Evolutionary conservation across 345 rosid species (phyloP).

Genomic region (Luvunga scandens): DNA sequence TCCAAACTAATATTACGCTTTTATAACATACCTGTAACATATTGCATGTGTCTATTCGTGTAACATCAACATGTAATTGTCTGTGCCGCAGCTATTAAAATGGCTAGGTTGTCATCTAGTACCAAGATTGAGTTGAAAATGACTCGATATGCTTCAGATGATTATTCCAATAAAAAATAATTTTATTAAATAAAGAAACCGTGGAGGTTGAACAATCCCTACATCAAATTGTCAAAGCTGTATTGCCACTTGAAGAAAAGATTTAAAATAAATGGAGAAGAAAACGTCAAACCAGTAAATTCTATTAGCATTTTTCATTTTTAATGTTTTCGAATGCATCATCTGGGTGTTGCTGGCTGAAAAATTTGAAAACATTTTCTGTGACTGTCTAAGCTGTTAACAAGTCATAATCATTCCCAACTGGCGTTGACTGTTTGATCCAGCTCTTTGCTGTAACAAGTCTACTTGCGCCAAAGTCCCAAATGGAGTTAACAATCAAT

Average conservation of each 20-base stretch:
- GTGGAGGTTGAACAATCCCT: slow-evolving; percentile 1
- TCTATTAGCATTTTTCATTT: neutral
- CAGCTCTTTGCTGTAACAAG: neutral
- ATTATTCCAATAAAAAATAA: neutral
- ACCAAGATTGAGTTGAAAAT: neutral
- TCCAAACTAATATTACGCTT: no score
- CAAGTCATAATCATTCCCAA: slow-evolving; percentile 16
- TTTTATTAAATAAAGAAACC: neutral
- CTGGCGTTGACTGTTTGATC: slow-evolving; percentile 10
- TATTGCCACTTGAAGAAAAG: neutral
- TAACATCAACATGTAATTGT: no score
- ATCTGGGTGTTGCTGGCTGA: neutral
- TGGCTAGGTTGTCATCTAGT: neutral
- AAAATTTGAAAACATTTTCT: neutral
- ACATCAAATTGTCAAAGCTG: neutral
- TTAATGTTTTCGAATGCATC: neutral
- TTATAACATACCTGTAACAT: no score
- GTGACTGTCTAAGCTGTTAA: neutral
- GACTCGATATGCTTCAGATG: neutral
- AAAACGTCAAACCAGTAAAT: neutral
- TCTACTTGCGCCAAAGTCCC: slow-evolving; percentile 4
- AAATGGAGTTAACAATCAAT: neutral
- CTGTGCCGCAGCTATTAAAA: neutral
- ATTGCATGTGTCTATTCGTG: no score
- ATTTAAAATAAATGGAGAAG: neutral